These are phyloP conservation scores for Wickerhamia fluorescens DNA, from an alignment of 805 yeast species.

Conservation along the genomic window DNA sequence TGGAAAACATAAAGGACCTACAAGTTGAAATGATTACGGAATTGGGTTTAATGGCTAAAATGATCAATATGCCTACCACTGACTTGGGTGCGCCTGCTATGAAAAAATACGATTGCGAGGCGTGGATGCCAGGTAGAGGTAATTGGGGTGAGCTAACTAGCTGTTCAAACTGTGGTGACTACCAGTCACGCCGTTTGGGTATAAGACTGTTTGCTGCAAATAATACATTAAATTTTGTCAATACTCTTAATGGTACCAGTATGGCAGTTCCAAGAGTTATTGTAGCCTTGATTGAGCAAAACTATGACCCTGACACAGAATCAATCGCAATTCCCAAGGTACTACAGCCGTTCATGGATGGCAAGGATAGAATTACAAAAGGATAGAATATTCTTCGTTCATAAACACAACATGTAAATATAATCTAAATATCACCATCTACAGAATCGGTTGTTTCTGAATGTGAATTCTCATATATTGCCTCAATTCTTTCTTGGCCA, in stretches of 20 bases:
- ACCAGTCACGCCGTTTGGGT: slow-evolving; percentile 77
- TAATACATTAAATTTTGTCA: slow-evolving; percentile 45
- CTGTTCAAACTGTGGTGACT: slow-evolving; percentile 87
- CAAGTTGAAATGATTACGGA: slow-evolving; percentile 60
- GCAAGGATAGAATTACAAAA: slow-evolving; percentile 26
- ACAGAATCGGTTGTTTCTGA: slow-evolving; percentile 12
- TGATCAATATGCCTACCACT: slow-evolving; percentile 80
- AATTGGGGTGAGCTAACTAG: slow-evolving; percentile 90
- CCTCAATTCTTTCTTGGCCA: slow-evolving; percentile 3
- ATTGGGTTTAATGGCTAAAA: slow-evolving; percentile 74
- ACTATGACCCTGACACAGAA: slow-evolving; percentile 53
- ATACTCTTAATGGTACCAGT: slow-evolving; percentile 92
- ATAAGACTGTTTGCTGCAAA: slow-evolving; percentile 43
- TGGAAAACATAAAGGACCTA: slow-evolving; percentile 53
- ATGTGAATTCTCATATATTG: too few relatives aligned
- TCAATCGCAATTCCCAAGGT: slow-evolving; percentile 60
- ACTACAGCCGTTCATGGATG: slow-evolving; percentile 68
- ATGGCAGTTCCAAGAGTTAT: slow-evolving; percentile 91
- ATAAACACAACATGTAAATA: slow-evolving; percentile 6
- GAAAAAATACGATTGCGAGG: slow-evolving; percentile 89
- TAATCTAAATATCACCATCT: slow-evolving; percentile 4
- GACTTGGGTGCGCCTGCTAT: slow-evolving; percentile 93
- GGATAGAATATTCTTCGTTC: slow-evolving; percentile 1
- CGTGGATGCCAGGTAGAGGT: slow-evolving; percentile 97
- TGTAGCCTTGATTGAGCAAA: slow-evolving; percentile 83